These are phyloP conservation scores for Venturiaceae sp. DNA, from an alignment of 2,329 filamentous ascomycete genomes.

Conservation along the genomic window DNA sequence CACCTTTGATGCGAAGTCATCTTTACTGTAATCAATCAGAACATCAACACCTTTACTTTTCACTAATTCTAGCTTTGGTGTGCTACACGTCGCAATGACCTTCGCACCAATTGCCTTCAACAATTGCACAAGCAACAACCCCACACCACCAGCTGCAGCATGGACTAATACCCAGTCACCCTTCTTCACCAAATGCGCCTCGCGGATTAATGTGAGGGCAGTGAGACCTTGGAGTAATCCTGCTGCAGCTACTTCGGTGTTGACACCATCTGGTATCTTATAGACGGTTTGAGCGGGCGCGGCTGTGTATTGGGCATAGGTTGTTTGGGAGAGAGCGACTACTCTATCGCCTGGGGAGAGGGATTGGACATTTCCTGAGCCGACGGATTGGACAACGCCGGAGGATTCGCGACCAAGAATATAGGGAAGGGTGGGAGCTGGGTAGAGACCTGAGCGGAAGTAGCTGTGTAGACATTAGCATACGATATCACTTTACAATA, in stretches of 20 bases:
- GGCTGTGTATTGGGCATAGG: conserved; percentile 52
- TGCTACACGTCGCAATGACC: conserved; percentile 67
- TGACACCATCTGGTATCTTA: conserved; percentile 53
- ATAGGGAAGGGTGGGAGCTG: conserved; percentile 56
- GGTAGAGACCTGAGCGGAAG: conserved; percentile 78
- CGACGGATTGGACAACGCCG: conserved; percentile 57
- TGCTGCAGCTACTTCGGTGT: conserved; percentile 55
- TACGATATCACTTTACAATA: too few relatives aligned
- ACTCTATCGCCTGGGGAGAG: conserved; percentile 61
- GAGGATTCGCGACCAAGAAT: conserved; percentile 72
- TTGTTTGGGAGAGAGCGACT: conserved; percentile 50
- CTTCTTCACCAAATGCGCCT: conserved; percentile 59
- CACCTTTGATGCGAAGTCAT: conserved; percentile 50
- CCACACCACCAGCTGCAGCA: conserved; percentile 77
- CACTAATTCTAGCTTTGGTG: conserved; percentile 63
- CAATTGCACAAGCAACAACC: conserved; percentile 65
- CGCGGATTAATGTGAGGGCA: conserved; percentile 67
- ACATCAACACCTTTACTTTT: conserved; percentile 61
- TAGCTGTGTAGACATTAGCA: conserved; percentile 41
- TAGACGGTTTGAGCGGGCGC: conserved; percentile 45
- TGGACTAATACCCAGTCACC: conserved; percentile 79
- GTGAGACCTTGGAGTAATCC: conserved; percentile 74
- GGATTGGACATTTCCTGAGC: conserved; percentile 40
- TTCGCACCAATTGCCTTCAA: conserved; percentile 62
- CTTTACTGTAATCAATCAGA: conserved; percentile 57